Evolutionary conservation across 768 basidiomycete genomes (phyloP).

Genomic region (Cystobasidium ongulense): DNA sequence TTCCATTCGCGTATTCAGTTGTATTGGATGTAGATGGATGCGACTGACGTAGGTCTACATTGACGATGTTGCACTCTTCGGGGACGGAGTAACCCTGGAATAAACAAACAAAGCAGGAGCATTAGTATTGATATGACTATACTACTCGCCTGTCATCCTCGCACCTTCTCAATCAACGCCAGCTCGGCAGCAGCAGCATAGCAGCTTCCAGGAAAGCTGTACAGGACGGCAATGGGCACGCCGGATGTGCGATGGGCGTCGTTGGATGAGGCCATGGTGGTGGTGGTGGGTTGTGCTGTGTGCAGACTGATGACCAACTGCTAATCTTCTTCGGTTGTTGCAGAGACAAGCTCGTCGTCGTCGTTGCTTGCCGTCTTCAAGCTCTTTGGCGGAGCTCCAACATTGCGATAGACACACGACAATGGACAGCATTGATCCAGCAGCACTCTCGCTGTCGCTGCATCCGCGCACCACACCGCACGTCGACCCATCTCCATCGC

Average conservation of each 20-base stretch:
- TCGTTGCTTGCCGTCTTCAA: not conserved
- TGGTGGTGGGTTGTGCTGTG: not conserved
- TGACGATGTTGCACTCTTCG: constrained; percentile 28
- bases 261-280: not conserved
- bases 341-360: not conserved
- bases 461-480: not conserved
- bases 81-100: constrained; percentile 17
- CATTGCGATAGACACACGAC: not conserved
- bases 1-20: not conserved
- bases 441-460: not conserved
- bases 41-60: constrained; percentile 27
- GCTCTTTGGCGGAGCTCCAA: not conserved
- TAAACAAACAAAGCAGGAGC: not conserved
- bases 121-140: not conserved
- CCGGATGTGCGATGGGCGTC: not conserved
- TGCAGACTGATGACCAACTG: no score
- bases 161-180: constrained; percentile 21
- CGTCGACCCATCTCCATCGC: not conserved
- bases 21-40: not conserved
- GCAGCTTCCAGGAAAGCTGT: constrained; percentile 23
- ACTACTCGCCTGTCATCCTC: not conserved
- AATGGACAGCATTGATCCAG: constrained; percentile 6
- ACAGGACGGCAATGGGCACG: constrained; percentile 13
- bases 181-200: constrained; percentile 8
- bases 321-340: not conserved